These are phyloP conservation scores for Meripilus lineatus DNA, from an alignment of 1,284 basidiomycete species.

Conservation along the genomic window DNA sequence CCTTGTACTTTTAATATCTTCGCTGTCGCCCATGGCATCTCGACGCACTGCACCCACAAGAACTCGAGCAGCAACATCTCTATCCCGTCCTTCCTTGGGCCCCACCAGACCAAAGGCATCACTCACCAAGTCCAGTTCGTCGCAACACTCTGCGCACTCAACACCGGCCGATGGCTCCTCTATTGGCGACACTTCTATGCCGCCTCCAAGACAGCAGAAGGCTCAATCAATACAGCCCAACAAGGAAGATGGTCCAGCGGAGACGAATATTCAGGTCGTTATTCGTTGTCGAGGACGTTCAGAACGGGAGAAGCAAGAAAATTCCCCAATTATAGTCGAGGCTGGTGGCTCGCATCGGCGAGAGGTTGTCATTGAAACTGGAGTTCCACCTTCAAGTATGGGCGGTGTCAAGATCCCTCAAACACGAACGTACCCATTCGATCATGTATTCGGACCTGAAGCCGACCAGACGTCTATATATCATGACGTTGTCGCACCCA, in stretches of 20 bases:
- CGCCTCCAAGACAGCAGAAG: slow-evolving; percentile 4
- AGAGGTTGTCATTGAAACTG: slow-evolving; percentile 77
- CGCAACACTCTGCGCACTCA: slow-evolving; percentile 25
- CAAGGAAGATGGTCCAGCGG: slow-evolving; percentile 48
- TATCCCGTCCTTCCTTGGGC: slow-evolving; percentile 28
- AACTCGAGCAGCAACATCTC: slow-evolving; percentile 22
- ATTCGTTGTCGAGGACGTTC: slow-evolving; percentile 81
- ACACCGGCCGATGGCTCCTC: slow-evolving; percentile 21
- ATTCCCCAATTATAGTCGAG: slow-evolving; percentile 78
- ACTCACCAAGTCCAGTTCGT: slow-evolving; percentile 26
- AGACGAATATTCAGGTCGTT: slow-evolving; percentile 88
- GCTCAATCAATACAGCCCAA: no score
- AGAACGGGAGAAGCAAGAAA: slow-evolving; percentile 76
- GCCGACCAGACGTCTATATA: slow-evolving; percentile 96
- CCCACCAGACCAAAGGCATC: slow-evolving; percentile 20
- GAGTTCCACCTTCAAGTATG: slow-evolving; percentile 56
- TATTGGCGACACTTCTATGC: slow-evolving; percentile 17
- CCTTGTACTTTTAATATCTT: no score
- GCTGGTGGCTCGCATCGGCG: slow-evolving; percentile 70
- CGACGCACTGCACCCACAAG: slow-evolving; percentile 42
- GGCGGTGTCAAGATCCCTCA: slow-evolving; percentile 64
- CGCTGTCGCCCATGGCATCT: slow-evolving; percentile 38
- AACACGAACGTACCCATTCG: slow-evolving; percentile 85
- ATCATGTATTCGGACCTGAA: slow-evolving; percentile 93
- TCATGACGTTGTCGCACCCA: slow-evolving; percentile 87